Evolutionary conservation across 169 alveolate genomes (phyloP).

Genomic region (Plasmodium inui): DNA sequence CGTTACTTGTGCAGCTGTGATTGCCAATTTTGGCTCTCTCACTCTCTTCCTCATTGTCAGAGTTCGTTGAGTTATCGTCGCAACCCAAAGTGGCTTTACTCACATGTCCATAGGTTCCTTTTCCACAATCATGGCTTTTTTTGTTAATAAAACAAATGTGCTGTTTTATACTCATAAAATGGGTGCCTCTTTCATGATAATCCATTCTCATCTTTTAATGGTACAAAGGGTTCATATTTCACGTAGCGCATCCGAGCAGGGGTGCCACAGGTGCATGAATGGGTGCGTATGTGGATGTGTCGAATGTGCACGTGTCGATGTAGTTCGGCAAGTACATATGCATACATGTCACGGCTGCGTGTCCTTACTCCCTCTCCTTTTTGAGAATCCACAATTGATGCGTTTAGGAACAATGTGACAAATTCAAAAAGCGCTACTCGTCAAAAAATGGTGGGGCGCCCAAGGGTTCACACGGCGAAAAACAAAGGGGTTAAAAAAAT

Average conservation of each 20-base stretch:
- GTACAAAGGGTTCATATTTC: conserved; percentile 10
- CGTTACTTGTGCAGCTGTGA: neutral
- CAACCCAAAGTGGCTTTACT: neutral
- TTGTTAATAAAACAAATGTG: conserved; percentile 45
- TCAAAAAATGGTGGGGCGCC: neutral
- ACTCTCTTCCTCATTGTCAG: conserved; percentile 5
- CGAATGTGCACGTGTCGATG: neutral
- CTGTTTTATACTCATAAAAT: conserved; percentile 45
- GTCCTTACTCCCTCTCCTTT: neutral
- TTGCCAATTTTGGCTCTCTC: neutral
- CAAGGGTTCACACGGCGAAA: neutral
- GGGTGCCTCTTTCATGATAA: conserved; percentile 45
- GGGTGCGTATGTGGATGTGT: neutral
- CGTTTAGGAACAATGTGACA: conserved; percentile 4
- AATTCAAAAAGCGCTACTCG: neutral
- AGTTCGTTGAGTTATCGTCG: conserved; percentile 1
- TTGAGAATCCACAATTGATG: neutral
- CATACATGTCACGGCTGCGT: neutral
- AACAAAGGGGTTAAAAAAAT: neutral
- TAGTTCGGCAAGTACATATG: neutral
- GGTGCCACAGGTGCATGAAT: neutral
- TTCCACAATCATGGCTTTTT: neutral
- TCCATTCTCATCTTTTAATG: conserved; percentile 72
- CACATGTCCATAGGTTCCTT: neutral
- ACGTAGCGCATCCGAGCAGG: neutral